Evolutionary conservation across 495 filamentous ascomycete species (phyloP), one percentile per base, ranked within the genome.

Genomic region (Penicillium crystallinum): DNA sequence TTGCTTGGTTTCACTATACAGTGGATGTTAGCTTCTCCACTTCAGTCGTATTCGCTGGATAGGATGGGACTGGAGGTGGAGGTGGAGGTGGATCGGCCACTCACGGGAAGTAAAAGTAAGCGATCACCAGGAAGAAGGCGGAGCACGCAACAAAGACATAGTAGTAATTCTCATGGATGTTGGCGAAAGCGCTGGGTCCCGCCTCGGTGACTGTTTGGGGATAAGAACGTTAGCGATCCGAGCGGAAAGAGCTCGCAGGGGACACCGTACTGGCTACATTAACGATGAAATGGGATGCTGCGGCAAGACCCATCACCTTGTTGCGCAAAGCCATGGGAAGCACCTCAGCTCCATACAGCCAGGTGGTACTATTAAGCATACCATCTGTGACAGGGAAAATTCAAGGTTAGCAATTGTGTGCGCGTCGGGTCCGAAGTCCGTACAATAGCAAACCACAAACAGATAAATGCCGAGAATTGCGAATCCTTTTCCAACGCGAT

Each of bases 301-400:
- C 79, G 6, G 78, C 77, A 7, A 83, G 52, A 15, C 80, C 80
- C 77, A 83, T 81, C 3, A 83, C 69, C 56, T 81, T 82, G 60
- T 77, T 82, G 14, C 80, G 73, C 34, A 82, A 66, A 10, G 70
- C 71, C 15, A 82, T 77, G 2, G 80, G 80, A 1, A 83, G 60
- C 17, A 83, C 76, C 60, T 83, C 80, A 23, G 80, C 77, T 11
- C 79, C 80, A 53, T 83, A 83, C 0, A 82, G 61, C 80, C 80
- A 83, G 6, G 80, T 82, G 8, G 78, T 81, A 54, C 72, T 77
- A 67, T 82, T 82, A 12, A 83, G 71, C 71, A 81, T 76, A 29
- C 75, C 76, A 52, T 83, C 77, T 79, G 40, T 14, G 8, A 41
- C 14, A 6, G 36, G 4, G 17, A 34, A 12, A 27, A 39, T 19